Evolutionary conservation across 306 rosid genomes (phyloP), one percentile per base, ranked within the genome.

Genomic region (Hippophae tibetana): DNA sequence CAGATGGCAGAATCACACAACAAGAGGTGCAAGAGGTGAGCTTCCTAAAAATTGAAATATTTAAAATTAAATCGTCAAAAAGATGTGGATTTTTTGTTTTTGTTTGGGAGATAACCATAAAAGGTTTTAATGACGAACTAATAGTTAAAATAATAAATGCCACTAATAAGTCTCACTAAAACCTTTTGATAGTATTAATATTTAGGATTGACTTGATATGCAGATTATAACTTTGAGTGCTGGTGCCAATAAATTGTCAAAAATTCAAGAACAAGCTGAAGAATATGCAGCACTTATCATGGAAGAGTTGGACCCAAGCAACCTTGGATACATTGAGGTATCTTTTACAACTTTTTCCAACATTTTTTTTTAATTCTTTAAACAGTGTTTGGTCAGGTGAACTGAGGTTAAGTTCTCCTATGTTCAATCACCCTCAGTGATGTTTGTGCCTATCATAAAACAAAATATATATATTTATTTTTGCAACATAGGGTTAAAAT

Each of bases 221-320:
- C 84, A 89, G 97, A 84, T 90, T 58, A 90, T 90, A 42, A 74
- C 74, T 40, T 58, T 83, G 44, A 90, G 96, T 49, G 98, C 98
- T 66, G 79, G 87, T 0, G 98, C 96, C n/a, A 90, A 90, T 67
- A 76, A 83, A 78, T 73, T 90, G 40, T 81, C 96, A 11, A 87
- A 85, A 65, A 69, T 90, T 66, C 81, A 85, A 81, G 89, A 87
- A 7, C 84, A 81, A 5, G 76, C 89, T 1, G 87, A 90, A 57
- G 98, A 90, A 75, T 90, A 90, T 53, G 96, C 98, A 53, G 92
- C 98, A 13, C 67, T 90, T 43, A 90, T 90, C 70, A 87, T 85
- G 85, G 98, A 90, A 69, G 98, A 90, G 72, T 77, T 90, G 66
- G 98, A 90, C 44, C 95, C 87, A 10, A 70, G 78, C 76, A 78